These are phyloP conservation scores for Favolaschia claudopus DNA, from an alignment of 768 basidiomycete genomes.

Conservation along the genomic window DNA sequence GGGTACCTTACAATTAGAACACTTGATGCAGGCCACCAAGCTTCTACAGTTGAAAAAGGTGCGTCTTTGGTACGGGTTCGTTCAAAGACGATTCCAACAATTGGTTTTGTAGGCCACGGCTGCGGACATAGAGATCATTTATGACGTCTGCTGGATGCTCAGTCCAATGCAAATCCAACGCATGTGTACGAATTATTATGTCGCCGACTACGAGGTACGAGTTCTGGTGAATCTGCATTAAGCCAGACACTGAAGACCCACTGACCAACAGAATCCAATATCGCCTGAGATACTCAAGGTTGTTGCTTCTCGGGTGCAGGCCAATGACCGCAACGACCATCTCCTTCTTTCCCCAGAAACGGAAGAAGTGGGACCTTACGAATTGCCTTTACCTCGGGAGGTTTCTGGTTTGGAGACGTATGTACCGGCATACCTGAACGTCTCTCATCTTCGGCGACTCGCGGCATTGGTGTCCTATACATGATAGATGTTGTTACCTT, in stretches of 20 bases:
- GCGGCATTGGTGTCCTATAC: constrained; percentile 84
- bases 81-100: constrained; percentile 19
- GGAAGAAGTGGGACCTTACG: constrained; percentile 96
- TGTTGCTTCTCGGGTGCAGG: constrained; percentile 93
- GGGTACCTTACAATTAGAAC: constrained; percentile 95
- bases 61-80: constrained; percentile 15
- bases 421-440: constrained; percentile 90
- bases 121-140: constrained; percentile 98
- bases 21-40: constrained; percentile 99
- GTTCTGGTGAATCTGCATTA: not conserved
- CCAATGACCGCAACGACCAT: constrained; percentile 97
- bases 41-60: constrained; percentile 97
- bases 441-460: constrained; percentile 86
- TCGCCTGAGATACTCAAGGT: constrained; percentile 97
- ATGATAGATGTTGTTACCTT: constrained; percentile 37
- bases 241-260: not conserved
- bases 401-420: constrained; percentile 97
- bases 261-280: constrained; percentile 79
- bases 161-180: constrained; percentile 99
- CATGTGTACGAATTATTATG: constrained; percentile 99
- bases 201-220: constrained; percentile 95
- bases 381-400: constrained; percentile 91
- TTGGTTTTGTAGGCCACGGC: constrained; percentile 74
- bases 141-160: constrained; percentile 99
- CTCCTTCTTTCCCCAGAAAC: constrained; percentile 94